Percentiles rank a stretch among this genome's conserved stretches.
These are phyloP conservation scores for Fusarium sp. DNA, from an alignment of 2,329 filamentous ascomycete species.

Conservation along the genomic window DNA sequence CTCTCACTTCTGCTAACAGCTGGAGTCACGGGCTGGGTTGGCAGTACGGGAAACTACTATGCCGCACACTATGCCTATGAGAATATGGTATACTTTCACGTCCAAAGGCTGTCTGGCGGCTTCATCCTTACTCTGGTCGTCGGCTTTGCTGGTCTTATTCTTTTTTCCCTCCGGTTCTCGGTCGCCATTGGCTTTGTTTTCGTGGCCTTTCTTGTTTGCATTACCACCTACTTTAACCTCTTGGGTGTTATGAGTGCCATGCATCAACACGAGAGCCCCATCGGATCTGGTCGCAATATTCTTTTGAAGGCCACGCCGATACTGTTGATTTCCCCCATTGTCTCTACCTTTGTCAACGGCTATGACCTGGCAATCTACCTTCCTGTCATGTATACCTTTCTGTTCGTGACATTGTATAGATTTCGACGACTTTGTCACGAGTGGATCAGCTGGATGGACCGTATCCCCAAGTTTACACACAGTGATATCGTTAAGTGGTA, in stretches of 20 bases:
- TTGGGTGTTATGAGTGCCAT: conserved; percentile 36
- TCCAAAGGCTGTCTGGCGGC: conserved; percentile 31
- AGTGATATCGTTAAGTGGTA: conserved; percentile 32
- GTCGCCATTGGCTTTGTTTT: conserved; percentile 28
- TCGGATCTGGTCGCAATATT: conserved; percentile 23
- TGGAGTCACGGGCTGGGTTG: conserved; percentile 37
- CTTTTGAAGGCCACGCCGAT: conserved; percentile 27
- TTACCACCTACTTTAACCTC: conserved; percentile 35
- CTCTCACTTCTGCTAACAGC: conserved; percentile 27
- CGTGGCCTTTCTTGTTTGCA: conserved; percentile 22
- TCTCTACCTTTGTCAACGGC: conserved; percentile 30
- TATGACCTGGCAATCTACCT: conserved; percentile 34
- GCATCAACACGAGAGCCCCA: conserved; percentile 27
- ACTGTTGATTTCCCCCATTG: conserved; percentile 24
- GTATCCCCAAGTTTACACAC: conserved; percentile 24
- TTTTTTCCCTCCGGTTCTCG: conserved; percentile 20
- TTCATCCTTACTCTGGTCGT: conserved; percentile 23
- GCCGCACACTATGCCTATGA: conserved; percentile 36
- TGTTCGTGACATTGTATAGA: conserved; percentile 6
- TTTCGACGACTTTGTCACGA: conserved; percentile 30
- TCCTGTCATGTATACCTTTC: conserved; percentile 27
- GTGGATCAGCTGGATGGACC: conserved; percentile 35
- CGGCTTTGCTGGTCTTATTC: conserved; percentile 16
- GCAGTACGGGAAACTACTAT: conserved; percentile 32
- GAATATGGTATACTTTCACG: conserved; percentile 37